Conservation (phyloP, 257 asterid species). For the Cynanchum wilfordii region DNA sequence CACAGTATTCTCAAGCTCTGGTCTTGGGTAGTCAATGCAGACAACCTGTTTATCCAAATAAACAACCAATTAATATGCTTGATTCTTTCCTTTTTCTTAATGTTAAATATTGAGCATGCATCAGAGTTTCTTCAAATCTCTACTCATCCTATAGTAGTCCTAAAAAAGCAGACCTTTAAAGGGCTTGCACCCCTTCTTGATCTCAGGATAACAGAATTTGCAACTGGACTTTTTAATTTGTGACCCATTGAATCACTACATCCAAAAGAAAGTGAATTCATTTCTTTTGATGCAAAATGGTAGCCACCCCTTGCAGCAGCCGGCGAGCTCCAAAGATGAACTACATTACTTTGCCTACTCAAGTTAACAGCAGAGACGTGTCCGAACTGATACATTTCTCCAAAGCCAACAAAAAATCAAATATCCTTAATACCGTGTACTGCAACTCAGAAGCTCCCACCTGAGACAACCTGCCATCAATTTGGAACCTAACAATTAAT, state of each 20-base stretch:
- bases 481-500: neutral
- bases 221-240: constrained; percentile 35
- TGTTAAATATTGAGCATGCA: neutral
- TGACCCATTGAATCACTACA: constrained; percentile 53
- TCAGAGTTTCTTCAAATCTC: constrained; percentile 2
- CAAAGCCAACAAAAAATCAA: constrained; percentile 12
- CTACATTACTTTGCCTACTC: constrained; percentile 42
- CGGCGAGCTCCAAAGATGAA: constrained; percentile 31
- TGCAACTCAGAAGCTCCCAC: constrained; percentile 19
- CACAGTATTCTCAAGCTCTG: constrained; percentile 68
- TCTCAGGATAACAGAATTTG: constrained; percentile 30
- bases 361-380: constrained; percentile 71
- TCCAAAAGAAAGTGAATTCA: constrained; percentile 46
- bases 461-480: constrained; percentile 23
- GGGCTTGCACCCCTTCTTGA: constrained; percentile 27
- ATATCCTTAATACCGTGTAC: constrained; percentile 10
- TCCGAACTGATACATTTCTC: constrained; percentile 62
- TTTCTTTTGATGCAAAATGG: constrained; percentile 23
- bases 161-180: constrained; percentile 51
- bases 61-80: neutral
- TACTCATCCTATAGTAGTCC: constrained; percentile 10
- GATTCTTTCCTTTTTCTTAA: neutral
- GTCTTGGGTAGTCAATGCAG: constrained; percentile 87
- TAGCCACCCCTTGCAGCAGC: constrained; percentile 30
- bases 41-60: constrained; percentile 55